Base-by-base conservation (phyloP, 2,329 filamentous ascomycete species). In the Leptodontidium sp. region DNA sequence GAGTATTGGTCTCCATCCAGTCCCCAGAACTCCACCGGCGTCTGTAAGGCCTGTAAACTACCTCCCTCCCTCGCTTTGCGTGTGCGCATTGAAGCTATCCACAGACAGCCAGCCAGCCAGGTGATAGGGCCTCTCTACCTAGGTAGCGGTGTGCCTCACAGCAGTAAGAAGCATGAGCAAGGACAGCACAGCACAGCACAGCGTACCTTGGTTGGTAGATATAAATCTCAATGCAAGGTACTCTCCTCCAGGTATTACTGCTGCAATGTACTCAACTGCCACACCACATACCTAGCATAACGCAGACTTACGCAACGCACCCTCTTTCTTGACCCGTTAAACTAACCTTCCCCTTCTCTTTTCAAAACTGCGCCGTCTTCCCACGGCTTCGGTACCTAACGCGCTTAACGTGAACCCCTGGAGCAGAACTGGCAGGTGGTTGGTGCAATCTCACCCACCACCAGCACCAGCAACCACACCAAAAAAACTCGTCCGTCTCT, bases 81-180 rank as follows among this genome's bases (percentile, higher is more conserved):
- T 49, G 43, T 17, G 26, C n/a, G 40, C 26, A 49, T 62, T 50
- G 47, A 50, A 43, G 62, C 57, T 63, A 68, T 65, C 43, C 64
- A 49, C 38, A 32, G 29, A 32, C 29, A 32, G 29, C 29, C 29
- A 32, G 29, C 29, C 29, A 29, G 29, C 47, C 14, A 35, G 62
- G 40, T 47, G 50, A 61, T 45, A 50, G 57, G 45, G 26, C 49
- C 58, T 59, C 55, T 38, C 62, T 40, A 21, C 21, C 21, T 21
- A 21, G 21, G 21, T 21, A 66, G 65, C 65, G 66, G 68, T 66
- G 68, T 70, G 68, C 65, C 9, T 21, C 7, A 32, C 40, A 61
- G 43, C 47, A 38, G 49, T 29, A 45, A 43, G 21, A 43, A 64
- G 65, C 59, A 64, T 64, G 38, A 59, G 50, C 53, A 32, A 50